A percentile compares a stretch with the other conserved stretches of the same genome.
Conservation (phyloP, 768 basidiomycete species). For the Lactarius pseudohatsudake region DNA sequence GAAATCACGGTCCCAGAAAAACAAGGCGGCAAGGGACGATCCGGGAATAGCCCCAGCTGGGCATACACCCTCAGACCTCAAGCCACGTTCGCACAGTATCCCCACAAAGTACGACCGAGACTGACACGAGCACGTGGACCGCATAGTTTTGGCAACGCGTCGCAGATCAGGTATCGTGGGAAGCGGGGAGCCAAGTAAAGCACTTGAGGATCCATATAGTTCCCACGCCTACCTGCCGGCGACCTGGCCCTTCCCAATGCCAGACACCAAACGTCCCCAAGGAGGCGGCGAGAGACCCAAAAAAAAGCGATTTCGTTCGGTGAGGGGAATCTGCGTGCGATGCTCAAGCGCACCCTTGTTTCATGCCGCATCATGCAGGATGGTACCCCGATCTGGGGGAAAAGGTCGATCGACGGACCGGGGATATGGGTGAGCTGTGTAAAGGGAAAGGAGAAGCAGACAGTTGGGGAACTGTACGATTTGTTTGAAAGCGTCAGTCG, state of each 20-base stretch:
- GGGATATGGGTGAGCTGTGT: conserved; percentile 86
- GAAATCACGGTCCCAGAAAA: background rate
- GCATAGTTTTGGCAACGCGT: background rate
- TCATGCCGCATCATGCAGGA: conserved; percentile 45
- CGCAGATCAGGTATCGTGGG: background rate
- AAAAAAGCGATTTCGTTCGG: conserved; percentile 20
- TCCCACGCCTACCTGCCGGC: conserved; percentile 1
- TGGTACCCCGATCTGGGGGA: conserved; percentile 66
- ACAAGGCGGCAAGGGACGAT: background rate
- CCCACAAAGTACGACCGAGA: background rate
- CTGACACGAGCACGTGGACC: background rate
- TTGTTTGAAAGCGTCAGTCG: conserved; percentile 69
- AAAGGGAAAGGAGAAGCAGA: conserved; percentile 79
- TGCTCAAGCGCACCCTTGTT: background rate
- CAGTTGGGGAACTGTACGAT: conserved; percentile 74
- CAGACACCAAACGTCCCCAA: conserved; percentile 12
- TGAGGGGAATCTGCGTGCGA: conserved; percentile 1
- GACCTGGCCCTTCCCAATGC: background rate
- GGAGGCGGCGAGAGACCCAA: conserved; percentile 12
- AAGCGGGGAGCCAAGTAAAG: background rate
- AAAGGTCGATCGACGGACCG: conserved; percentile 69
- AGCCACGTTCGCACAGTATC: background rate
- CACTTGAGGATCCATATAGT: background rate
- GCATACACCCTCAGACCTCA: background rate
- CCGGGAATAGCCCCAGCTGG: background rate